Evolutionary conservation across 2,329 filamentous ascomycete species (phyloP), one percentile per base, ranked within the genome.

Genomic region (Colletotrichum siamense): DNA sequence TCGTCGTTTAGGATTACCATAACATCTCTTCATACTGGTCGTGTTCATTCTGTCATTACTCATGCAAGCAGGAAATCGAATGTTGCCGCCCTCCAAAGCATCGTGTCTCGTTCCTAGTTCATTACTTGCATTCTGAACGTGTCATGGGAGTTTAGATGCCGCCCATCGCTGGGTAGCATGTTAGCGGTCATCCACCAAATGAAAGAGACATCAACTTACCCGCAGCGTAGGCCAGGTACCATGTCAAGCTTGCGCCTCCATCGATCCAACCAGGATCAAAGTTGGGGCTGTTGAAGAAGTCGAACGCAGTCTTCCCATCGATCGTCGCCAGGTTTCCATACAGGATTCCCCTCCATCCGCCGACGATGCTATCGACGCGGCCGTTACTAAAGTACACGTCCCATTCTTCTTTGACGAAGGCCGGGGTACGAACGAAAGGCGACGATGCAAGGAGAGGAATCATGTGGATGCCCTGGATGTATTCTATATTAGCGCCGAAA

Each of bases 321-420:
- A 96, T 88, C 9, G 96, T 92, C 1, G 95, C 96, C 59, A 95
- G 89, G 83, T 98, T 98, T 26, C 93, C 95, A 81, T 94, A 95
- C 44, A 99, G 84, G 22, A 99, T 92, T 1, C 96, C 95, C 82
- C 92, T 94, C 97, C 97, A 99, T 1, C 95, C 95, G 59, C 94
- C 95, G 9, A 87, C 85, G 7, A 96, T 92, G 1, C 87, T 83
- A 70, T 94, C 91, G 2, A 91, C 91, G 12, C 94, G 90, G 1
- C 92, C 92, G 26, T 92, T 87, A 69, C 90, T 89, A 84, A 99
- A 99, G 81, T 94, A 95, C 3, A 91, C 89, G 61, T 93, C 87
- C 96, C 96, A 98, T 84, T 98, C 96, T 84, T 98, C 91, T 59
- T 86, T 85, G 12, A 98, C 95, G 81, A 98, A 98, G 2, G 88